Percentiles rank a stretch among this genome's conserved stretches.
Conservation (phyloP, 208 protist species). For the Leptomonas seymouri region DNA sequence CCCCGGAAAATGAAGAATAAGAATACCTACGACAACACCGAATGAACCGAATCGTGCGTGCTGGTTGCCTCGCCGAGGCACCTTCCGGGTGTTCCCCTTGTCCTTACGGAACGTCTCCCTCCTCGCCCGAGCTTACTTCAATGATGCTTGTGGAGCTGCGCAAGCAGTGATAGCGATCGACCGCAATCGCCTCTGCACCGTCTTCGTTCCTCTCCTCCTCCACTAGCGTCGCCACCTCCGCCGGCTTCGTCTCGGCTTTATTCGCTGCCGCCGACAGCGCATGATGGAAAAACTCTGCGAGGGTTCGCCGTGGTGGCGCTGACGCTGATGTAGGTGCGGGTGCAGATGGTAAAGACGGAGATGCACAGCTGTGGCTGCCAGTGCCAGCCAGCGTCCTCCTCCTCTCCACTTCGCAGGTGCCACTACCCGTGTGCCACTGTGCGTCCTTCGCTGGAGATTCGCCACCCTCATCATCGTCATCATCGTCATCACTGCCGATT, state of each 20-base stretch:
- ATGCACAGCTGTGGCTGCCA: neutral
- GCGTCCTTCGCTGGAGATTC: neutral
- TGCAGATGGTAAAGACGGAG: neutral
- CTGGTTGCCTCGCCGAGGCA: neutral
- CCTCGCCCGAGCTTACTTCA: conserved; percentile 13
- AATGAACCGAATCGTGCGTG: too few species aligned
- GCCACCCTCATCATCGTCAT: neutral
- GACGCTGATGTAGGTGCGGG: neutral
- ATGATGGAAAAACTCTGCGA: neutral
- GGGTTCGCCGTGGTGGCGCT: neutral
- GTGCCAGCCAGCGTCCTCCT: neutral
- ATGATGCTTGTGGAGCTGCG: conserved; percentile 9
- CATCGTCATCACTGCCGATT: conserved; percentile 1
- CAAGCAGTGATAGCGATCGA: neutral
- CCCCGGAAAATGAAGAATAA: too few species aligned
- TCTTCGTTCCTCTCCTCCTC: neutral
- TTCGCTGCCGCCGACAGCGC: neutral
- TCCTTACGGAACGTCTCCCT: too few species aligned
- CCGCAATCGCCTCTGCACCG: neutral
- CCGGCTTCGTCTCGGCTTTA: neutral
- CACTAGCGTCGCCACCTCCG: neutral
- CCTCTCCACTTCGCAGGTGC: neutral
- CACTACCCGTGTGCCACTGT: neutral
- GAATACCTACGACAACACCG: too few species aligned
- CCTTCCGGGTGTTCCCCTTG: too few species aligned